Conservation (phyloP, 2,329 filamentous ascomycete species). For the Curvularia lunata region DNA sequence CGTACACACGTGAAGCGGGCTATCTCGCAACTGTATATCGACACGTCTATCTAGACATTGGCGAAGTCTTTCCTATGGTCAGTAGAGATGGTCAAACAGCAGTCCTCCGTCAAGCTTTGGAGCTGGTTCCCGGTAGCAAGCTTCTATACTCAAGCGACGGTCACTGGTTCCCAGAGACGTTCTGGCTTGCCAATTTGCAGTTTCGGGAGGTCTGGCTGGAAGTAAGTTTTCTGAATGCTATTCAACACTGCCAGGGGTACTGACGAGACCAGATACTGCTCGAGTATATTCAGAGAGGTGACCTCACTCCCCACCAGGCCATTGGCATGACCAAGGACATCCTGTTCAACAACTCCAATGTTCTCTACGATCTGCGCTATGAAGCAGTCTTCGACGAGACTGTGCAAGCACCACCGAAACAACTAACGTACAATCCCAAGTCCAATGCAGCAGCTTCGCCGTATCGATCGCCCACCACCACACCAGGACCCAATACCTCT, state of each 20-base stretch:
- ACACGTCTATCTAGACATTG: conserved; percentile 83
- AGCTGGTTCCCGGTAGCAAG: conserved; percentile 76
- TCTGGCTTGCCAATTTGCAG: conserved; percentile 73
- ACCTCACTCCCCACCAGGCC: conserved; percentile 67
- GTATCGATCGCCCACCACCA: conserved; percentile 14
- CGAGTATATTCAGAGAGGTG: conserved; percentile 69
- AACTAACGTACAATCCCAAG: conserved; percentile 35
- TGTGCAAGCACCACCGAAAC: conserved; percentile 27
- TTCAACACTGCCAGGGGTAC: not conserved
- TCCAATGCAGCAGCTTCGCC: conserved; percentile 24
- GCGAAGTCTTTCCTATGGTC: conserved; percentile 80
- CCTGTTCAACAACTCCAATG: conserved; percentile 78
- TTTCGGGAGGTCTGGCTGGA: conserved; percentile 73
- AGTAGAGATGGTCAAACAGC: conserved; percentile 77
- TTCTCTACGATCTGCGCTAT: conserved; percentile 69
- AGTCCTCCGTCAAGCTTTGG: conserved; percentile 73
- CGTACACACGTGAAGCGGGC: conserved; percentile 77
- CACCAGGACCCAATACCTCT: conserved; percentile 16
- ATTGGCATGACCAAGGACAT: conserved; percentile 69
- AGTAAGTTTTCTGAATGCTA: conserved; percentile 51
- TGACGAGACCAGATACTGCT: conserved; percentile 61
- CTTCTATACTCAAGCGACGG: conserved; percentile 82
- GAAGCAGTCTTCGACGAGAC: conserved; percentile 47
- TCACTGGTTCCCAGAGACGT: conserved; percentile 80
- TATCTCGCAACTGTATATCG: conserved; percentile 78